A percentile compares a stretch with the other conserved stretches of the same genome.
These are phyloP conservation scores for Knoxia roxburghii DNA, from an alignment of 257 asterid genomes.

Conservation along the genomic window DNA sequence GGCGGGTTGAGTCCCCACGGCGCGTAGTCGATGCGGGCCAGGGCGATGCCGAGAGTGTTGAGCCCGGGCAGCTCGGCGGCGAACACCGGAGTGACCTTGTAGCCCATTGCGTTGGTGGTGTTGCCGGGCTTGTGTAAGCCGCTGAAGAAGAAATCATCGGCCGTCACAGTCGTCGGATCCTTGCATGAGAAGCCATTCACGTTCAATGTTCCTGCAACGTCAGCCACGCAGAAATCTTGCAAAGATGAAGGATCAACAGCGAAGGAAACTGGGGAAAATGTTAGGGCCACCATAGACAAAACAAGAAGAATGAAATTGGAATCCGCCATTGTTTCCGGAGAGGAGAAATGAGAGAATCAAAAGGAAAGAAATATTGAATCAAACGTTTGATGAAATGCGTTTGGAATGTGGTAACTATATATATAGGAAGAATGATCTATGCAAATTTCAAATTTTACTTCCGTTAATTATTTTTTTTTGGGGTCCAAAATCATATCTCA, in stretches of 20 bases:
- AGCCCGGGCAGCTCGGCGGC: slow-evolving; percentile 10
- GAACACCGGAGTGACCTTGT: slow-evolving; percentile 3
- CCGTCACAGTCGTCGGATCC: slow-evolving; percentile 5
- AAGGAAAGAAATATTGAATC: too few species aligned
- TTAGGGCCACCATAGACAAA: not conserved
- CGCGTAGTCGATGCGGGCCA: slow-evolving; percentile 7
- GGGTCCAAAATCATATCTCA: too few species aligned
- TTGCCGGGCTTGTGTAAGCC: slow-evolving; percentile 19
- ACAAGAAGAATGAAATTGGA: too few species aligned
- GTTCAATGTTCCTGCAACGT: not conserved
- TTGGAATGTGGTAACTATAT: too few species aligned
- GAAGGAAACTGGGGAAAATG: not conserved
- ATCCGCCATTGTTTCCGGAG: too few species aligned
- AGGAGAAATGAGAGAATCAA: too few species aligned
- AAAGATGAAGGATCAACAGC: not conserved
- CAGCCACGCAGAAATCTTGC: not conserved
- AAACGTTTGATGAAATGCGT: too few species aligned
- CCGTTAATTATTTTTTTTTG: too few species aligned
- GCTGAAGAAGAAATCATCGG: slow-evolving; percentile 23
- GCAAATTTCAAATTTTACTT: too few species aligned
- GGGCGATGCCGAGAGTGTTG: slow-evolving; percentile 9
- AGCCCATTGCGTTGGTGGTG: slow-evolving; percentile 20
- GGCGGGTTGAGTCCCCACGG: slow-evolving; percentile 11
- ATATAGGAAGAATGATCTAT: too few species aligned
- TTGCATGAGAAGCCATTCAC: slow-evolving; percentile 15